Conservation (phyloP, 78 protist genomes). For the Polysphondylium violaceum region DNA sequence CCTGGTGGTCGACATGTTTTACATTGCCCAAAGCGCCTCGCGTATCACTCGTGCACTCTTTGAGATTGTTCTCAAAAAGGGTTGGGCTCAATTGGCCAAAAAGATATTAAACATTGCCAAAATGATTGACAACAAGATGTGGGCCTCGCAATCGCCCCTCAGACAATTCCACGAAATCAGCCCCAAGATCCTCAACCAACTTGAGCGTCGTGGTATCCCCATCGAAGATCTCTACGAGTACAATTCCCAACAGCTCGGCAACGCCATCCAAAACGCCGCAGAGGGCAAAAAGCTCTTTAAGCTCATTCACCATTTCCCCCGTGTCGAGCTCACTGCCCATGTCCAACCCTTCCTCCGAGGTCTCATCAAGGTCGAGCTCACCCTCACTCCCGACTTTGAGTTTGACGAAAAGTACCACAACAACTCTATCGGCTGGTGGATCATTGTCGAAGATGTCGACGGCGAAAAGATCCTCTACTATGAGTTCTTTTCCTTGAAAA, state of each 20-base stretch:
- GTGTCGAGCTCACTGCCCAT: slow-evolving; percentile 88
- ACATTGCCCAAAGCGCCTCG: slow-evolving; percentile 98
- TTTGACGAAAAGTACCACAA: slow-evolving; percentile 94
- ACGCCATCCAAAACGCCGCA: slow-evolving; percentile 85
- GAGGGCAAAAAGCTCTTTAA: slow-evolving; percentile 91
- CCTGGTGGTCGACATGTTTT: slow-evolving; percentile 98
- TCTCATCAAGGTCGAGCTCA: slow-evolving; percentile 90
- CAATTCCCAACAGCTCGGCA: slow-evolving; percentile 89
- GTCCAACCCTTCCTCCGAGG: slow-evolving; percentile 97
- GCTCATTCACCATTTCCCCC: slow-evolving; percentile 93
- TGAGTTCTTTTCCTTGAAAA: slow-evolving; percentile 92
- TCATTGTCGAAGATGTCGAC: slow-evolving; percentile 97
- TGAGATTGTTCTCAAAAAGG: slow-evolving; percentile 94
- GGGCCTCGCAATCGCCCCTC: slow-evolving; percentile 97
- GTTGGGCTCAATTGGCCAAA: slow-evolving; percentile 97
- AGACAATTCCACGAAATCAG: slow-evolving; percentile 95
- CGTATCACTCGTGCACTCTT: slow-evolving; percentile 96
- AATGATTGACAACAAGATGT: slow-evolving; percentile 94
- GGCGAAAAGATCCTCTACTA: slow-evolving; percentile 96
- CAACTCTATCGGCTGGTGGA: slow-evolving; percentile 89
- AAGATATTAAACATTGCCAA: slow-evolving; percentile 89
- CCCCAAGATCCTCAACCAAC: slow-evolving; percentile 84
- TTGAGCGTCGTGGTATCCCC: slow-evolving; percentile 92
- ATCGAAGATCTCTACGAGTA: slow-evolving; percentile 94
- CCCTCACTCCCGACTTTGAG: slow-evolving; percentile 95